Percentiles rank a stretch among this genome's conserved stretches.
phyloP scores from a whole-genome alignment of 2,329 filamentous ascomycete species.

The Saccharata proteae region DNA sequence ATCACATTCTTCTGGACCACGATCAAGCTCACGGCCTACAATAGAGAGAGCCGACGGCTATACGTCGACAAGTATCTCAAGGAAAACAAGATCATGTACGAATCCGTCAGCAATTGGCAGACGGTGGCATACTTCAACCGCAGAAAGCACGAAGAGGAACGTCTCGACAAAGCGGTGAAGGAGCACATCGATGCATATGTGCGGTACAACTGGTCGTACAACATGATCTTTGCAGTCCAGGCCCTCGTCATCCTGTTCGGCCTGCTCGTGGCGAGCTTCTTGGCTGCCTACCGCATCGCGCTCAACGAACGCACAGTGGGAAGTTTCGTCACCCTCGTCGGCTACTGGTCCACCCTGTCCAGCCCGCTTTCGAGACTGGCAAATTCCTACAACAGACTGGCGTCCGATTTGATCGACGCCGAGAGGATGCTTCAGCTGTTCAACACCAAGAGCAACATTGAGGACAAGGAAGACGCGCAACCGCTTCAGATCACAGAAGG shows the following conservation, averaged over 20 bases:
- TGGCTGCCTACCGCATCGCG: constrained; percentile 44
- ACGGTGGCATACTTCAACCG: constrained; percentile 50
- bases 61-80: constrained; percentile 34
- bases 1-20: constrained; percentile 41
- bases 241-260: constrained; percentile 37
- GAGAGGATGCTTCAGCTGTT: constrained; percentile 11
- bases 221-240: constrained; percentile 24
- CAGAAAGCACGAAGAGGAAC: constrained; percentile 38
- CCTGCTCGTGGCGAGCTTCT: constrained; percentile 36
- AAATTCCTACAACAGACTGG: constrained; percentile 8
- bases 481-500: constrained; percentile 34
- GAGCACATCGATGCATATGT: constrained; percentile 24
- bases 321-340: constrained; percentile 53
- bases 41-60: constrained; percentile 25
- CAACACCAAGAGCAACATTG: constrained; percentile 9
- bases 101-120: constrained; percentile 48
- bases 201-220: constrained; percentile 16
- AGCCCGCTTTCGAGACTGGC: constrained; percentile 32
- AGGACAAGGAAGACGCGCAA: constrained; percentile 5
- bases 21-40: constrained; percentile 31
- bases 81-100: constrained; percentile 43
- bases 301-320: constrained; percentile 31
- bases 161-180: constrained; percentile 33
- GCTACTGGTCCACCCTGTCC: constrained; percentile 47
- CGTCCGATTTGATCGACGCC: constrained; percentile 10